Percentiles rank a stretch among this genome's conserved stretches.
phyloP scores from a whole-genome alignment of 345 rosid genomes.

The thale cress (Arabidopsis thaliana) region TAIR10.1 NC_003075.7:13129001-13129500 shows the following conservation, averaged over 20 bases:
- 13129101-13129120: conserved; percentile 65
- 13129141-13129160: conserved; percentile 65
- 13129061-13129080: conserved; percentile 70
- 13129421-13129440: conserved; percentile 40
- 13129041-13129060: conserved; percentile 58
- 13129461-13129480: conserved; percentile 41
- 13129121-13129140: conserved; percentile 64
- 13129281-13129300: conserved; percentile 11
- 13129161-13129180: conserved; percentile 70
- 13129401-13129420: conserved; percentile 42
- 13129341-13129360: conserved; percentile 56
- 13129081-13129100: conserved; percentile 76
- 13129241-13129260: conserved; percentile 43
- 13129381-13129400: conserved; percentile 39
- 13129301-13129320: conserved; percentile 27
- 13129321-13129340: conserved; percentile 59
- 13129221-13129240: conserved; percentile 64
- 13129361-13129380: conserved; percentile 46
- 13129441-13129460: conserved; percentile 34
- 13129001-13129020: not conserved
- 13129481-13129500: conserved; percentile 34
- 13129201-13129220: conserved; percentile 72
- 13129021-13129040: not conserved
- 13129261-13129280: not conserved
- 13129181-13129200: conserved; percentile 72